These are phyloP conservation scores for Colletotrichum musae DNA, from an alignment of 2,329 filamentous ascomycete genomes.

Conservation along the genomic window DNA sequence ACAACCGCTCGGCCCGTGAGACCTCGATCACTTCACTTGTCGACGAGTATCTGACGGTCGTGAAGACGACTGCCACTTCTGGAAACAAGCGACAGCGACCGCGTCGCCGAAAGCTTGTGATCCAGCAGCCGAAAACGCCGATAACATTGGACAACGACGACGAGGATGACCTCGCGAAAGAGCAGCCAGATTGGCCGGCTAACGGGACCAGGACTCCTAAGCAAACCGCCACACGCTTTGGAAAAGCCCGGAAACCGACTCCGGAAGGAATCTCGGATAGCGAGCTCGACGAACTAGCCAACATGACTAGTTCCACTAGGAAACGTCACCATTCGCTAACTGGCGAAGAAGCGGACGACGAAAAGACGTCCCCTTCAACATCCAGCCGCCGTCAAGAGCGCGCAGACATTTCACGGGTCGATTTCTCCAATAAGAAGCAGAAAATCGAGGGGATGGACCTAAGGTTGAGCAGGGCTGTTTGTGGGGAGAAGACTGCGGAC, in stretches of 20 bases:
- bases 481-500: neutral
- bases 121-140: neutral
- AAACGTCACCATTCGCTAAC: neutral
- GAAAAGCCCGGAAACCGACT: neutral
- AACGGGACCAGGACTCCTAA: neutral
- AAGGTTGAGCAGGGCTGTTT: conserved; percentile 12
- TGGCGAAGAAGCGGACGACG: conserved; percentile 1
- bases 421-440: conserved; percentile 2
- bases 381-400: neutral
- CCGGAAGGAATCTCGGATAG: conserved; percentile 17
- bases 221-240: neutral
- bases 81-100: conserved; percentile 1
- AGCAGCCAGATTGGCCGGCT: neutral
- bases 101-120: neutral
- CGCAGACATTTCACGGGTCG: conserved; percentile 11
- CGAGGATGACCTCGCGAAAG: conserved; percentile 4
- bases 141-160: neutral
- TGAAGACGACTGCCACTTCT: neutral
- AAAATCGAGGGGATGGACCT: neutral
- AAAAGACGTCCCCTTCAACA: conserved; percentile 3
- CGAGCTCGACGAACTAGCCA: conserved; percentile 14
- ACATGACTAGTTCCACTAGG: neutral
- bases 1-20: conserved; percentile 20
- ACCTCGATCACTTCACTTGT: neutral
- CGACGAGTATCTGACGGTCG: neutral